Evolutionary conservation across 2,329 filamentous ascomycete genomes (phyloP).

Genomic region (Pestalotiopsis sp.): DNA sequence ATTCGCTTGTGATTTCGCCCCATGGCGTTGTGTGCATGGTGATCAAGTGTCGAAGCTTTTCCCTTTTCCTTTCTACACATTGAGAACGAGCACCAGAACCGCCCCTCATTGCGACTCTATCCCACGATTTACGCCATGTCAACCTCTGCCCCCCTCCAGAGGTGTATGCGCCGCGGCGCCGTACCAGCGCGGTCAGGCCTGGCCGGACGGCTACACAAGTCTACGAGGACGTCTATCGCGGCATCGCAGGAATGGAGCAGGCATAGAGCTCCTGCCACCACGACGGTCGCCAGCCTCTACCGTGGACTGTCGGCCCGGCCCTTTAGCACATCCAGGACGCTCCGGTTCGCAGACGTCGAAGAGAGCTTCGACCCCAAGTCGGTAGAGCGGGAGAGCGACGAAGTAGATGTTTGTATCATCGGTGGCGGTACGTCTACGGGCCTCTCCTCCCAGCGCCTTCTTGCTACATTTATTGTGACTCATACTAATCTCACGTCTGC

Average conservation of each 20-base stretch:
- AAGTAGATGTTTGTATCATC: constrained; percentile 96
- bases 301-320: constrained; percentile 24
- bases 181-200: constrained; percentile 23
- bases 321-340: constrained; percentile 39
- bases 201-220: constrained; percentile 18
- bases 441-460: neutral
- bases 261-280: constrained; percentile 17
- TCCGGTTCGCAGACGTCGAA: constrained; percentile 37
- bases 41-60: neutral
- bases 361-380: constrained; percentile 66
- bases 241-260: constrained; percentile 17
- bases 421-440: constrained; percentile 67
- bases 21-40: neutral
- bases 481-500: constrained; percentile 13
- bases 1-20: neutral
- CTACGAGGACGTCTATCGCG: constrained; percentile 24
- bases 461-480: neutral
- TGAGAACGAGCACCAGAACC: neutral
- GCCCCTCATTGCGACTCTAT: neutral
- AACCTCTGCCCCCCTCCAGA: constrained; percentile 27
- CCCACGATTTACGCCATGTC: constrained; percentile 23
- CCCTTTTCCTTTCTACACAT: neutral
- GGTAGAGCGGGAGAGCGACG: constrained; percentile 85
- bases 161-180: constrained; percentile 27
- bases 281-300: constrained; percentile 15